Conservation (phyloP, 225 moss, liverwort and hornwort genomes). For the Ulota crispa region DNA sequence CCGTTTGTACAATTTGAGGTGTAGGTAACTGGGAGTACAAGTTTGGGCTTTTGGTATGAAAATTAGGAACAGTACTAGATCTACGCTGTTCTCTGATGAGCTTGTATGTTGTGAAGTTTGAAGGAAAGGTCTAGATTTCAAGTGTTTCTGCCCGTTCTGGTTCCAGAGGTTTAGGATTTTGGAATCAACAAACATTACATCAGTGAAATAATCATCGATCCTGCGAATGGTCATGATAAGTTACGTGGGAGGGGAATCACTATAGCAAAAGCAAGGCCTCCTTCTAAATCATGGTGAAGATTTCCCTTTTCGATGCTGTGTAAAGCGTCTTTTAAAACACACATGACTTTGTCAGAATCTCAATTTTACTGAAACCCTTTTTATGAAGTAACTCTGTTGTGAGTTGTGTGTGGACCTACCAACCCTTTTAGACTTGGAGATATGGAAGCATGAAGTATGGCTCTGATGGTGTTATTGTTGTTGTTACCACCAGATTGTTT, state of each 20-base stretch:
- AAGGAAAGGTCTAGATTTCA: not conserved
- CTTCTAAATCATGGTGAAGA: not conserved
- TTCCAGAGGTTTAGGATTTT: constrained; percentile 2
- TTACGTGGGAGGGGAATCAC: too few species aligned
- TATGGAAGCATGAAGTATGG: not conserved
- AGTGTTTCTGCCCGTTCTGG: not conserved
- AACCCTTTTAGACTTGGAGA: not conserved
- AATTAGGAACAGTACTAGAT: not conserved
- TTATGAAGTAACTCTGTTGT: not conserved
- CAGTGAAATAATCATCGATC: not conserved
- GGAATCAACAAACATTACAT: not conserved
- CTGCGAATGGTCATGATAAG: not conserved
- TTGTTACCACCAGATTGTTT: constrained; percentile 45
- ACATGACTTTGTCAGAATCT: not conserved
- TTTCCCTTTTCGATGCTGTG: not conserved
- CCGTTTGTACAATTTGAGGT: too few species aligned
- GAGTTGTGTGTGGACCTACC: not conserved
- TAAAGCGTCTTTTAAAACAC: not conserved
- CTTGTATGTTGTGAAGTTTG: not conserved
- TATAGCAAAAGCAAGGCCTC: not conserved
- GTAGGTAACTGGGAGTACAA: not conserved
- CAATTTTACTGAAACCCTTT: not conserved
- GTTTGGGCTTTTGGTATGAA: not conserved
- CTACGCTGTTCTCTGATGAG: not conserved
- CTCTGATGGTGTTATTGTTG: not conserved